These are phyloP conservation scores for Citropsis articulata DNA, from an alignment of 345 rosid species.

Conservation along the genomic window DNA sequence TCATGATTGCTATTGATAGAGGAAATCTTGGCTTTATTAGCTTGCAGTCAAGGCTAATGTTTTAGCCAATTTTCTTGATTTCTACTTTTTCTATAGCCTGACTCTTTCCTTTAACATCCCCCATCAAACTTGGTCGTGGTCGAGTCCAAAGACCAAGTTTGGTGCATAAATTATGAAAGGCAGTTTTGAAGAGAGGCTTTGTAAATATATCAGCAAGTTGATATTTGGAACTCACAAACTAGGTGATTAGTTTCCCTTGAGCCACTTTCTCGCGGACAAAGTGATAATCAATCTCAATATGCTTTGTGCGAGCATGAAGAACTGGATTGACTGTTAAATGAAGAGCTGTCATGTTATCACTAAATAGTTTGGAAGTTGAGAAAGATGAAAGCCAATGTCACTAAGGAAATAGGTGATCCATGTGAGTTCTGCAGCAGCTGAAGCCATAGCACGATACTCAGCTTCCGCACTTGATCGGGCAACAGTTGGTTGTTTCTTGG, in stretches of 20 bases:
- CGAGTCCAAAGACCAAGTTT: not conserved
- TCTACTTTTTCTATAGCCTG: no score
- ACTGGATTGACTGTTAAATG: no score
- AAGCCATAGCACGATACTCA: not conserved
- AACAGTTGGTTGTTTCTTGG: not conserved
- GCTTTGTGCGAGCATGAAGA: not conserved
- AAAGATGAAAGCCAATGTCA: no score
- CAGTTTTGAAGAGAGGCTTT: not conserved
- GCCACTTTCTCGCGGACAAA: not conserved
- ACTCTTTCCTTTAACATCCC: not conserved
- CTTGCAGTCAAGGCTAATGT: no score
- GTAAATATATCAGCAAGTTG: not conserved
- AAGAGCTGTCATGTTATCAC: no score
- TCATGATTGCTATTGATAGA: rapidly evolving
- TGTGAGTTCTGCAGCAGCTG: not conserved
- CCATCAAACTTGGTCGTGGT: not conserved
- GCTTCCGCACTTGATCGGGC: not conserved
- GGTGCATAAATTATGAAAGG: not conserved
- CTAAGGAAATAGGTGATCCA: no score
- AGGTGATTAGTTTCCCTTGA: not conserved
- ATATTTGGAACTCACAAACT: not conserved
- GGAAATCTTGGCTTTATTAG: no score
- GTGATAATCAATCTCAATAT: not conserved
- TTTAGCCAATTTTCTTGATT: no score
- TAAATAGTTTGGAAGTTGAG: no score